A percentile compares a stretch with the other conserved stretches of the same genome.
phyloP scores from a whole-genome alignment of 108 stramenopile genomes.

The Discostella pseudostelligera region DNA sequence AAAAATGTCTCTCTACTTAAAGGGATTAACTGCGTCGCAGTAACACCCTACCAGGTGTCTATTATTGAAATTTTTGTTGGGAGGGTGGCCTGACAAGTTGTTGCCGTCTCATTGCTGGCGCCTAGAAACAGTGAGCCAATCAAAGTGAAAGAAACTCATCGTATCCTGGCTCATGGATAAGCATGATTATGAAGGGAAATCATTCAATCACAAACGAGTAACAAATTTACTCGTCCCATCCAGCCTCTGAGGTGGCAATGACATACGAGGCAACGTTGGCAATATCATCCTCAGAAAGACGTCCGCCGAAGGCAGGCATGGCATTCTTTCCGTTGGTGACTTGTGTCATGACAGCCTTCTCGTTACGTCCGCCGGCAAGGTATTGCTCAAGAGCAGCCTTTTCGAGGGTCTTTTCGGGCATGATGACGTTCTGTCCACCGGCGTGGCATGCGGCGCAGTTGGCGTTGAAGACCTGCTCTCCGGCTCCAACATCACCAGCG shows the following conservation, averaged over 20 bases:
- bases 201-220: constrained; percentile 1
- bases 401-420: constrained; percentile 92
- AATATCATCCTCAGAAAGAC: constrained; percentile 87
- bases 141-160: background rate
- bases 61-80: background rate
- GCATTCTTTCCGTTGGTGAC: constrained; percentile 96
- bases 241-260: constrained; percentile 70
- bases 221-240: constrained; percentile 68
- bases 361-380: constrained; percentile 85
- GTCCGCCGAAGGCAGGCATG: constrained; percentile 96
- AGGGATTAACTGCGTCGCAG: constrained; percentile 11
- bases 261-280: constrained; percentile 90
- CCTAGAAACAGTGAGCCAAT: background rate
- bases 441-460: constrained; percentile 96
- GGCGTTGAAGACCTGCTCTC: constrained; percentile 88
- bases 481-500: constrained; percentile 83
- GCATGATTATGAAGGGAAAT: background rate
- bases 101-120: background rate
- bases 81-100: background rate
- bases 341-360: constrained; percentile 80
- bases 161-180: background rate
- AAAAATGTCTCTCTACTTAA: background rate
- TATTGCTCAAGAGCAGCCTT: constrained; percentile 90
- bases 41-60: constrained; percentile 7
- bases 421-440: constrained; percentile 94